Base-by-base conservation (phyloP, 1,284 basidiomycete genomes). In the Trichosporon coremiiforme region DNA sequence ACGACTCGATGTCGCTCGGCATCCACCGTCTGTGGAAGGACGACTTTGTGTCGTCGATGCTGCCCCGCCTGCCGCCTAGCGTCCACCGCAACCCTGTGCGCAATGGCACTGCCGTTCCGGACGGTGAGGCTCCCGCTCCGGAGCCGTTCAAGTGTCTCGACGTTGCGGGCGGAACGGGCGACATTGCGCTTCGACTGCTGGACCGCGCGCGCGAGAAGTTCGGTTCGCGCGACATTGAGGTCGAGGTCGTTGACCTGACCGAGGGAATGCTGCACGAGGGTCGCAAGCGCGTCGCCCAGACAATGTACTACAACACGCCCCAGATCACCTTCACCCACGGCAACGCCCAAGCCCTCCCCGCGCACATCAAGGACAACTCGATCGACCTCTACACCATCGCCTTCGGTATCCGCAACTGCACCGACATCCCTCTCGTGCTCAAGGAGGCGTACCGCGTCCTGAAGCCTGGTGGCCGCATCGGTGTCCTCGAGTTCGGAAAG, bases 11-110 rank as follows among this genome's bases (percentile, higher is more conserved):
- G 86, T 99, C 96, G 5, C 85, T 98, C 70, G 97, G 97, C 38
- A 91, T 99, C 33, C 97, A 99, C 81, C 88, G 97, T 62, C 85
- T 99, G 33, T 99, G 97, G 97, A 99, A 99, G 85, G 95, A 98
- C 83, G 88, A 90, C 57, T 95, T 94, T 81, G 91, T 99, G 53
- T 87, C 89, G 7, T 85, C 87, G 4, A 85, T 99, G 71, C 88
- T 91, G 75, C 96, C 96, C 0, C 83, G 85, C 65, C 72, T 84
- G 8, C 79, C 82, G 0, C 72, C 82, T 8, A 80, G 80, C 8
- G 72, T 77, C 63, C 82, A 83, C 69, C 72, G 75, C 55, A 78
- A 80, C 71, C 75, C 75, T 7, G 55, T 66, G 8, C 68, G 73
- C 5, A 53, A 70, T 50, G 65, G 67, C 15, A 31, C 64, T 13